Percentiles rank a stretch among this genome's conserved stretches.
Conservation (phyloP, 225 moss, liverwort and hornwort genomes). For the Takakia lepidozioides region DNA sequence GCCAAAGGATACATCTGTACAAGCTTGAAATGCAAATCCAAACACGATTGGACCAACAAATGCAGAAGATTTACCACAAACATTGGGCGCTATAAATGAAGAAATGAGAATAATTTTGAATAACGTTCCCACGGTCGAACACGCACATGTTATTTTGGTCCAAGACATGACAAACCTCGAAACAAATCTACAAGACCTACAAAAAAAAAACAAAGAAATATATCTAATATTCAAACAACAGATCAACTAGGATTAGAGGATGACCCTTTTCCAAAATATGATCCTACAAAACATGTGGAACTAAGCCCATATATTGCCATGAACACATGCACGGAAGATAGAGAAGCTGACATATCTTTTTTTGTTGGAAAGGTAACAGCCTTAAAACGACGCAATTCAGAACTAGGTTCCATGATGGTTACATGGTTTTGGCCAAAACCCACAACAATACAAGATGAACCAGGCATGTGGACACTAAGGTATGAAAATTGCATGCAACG, state of each 20-base stretch:
- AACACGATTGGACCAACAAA: background rate
- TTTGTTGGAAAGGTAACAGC: background rate
- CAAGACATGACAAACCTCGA: no score
- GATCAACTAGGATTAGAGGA: background rate
- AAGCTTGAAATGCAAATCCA: background rate
- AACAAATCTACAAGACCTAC: no score
- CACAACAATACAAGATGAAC: background rate
- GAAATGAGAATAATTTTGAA: background rate
- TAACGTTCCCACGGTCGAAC: background rate
- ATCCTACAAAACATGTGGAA: background rate
- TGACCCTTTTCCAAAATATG: background rate
- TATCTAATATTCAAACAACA: background rate
- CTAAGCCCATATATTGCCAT: background rate
- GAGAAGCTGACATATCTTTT: background rate
- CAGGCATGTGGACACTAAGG: background rate
- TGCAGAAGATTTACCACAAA: background rate
- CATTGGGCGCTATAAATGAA: background rate
- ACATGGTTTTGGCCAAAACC: background rate
- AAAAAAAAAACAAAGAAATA: no score
- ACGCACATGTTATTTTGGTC: background rate
- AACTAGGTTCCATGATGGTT: background rate
- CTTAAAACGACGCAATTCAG: background rate
- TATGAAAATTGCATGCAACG: background rate
- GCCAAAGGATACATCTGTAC: background rate
- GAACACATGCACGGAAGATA: background rate